Conservation (phyloP, 169 alveolate species). For the Plasmodium berghei region DNA sequence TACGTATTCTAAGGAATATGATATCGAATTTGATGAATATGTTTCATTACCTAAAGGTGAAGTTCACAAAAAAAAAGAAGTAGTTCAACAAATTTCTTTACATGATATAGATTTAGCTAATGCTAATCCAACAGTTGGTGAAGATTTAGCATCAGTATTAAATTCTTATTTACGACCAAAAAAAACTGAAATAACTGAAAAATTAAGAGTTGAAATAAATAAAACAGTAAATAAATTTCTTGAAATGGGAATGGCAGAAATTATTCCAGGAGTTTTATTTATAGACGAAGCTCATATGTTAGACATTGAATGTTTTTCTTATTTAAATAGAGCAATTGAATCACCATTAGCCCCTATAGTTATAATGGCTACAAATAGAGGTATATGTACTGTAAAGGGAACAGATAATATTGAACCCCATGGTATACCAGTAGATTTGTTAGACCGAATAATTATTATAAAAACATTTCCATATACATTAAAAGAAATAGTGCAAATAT, state of each 20-base stretch:
- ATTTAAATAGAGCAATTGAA: slow-evolving; percentile 98
- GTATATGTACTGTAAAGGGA: slow-evolving; percentile 97
- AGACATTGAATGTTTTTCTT: slow-evolving; percentile 99
- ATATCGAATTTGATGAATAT: slow-evolving; percentile 99
- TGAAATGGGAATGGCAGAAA: slow-evolving; percentile 99
- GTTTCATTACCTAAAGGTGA: slow-evolving; percentile 99
- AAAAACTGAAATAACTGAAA: slow-evolving; percentile 99
- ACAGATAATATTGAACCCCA: slow-evolving; percentile 98
- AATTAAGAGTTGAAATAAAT: slow-evolving; percentile 98
- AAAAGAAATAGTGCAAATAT: slow-evolving; percentile 88
- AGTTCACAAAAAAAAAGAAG: slow-evolving; percentile 99
- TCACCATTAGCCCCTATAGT: slow-evolving; percentile 98
- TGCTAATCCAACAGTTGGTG: slow-evolving; percentile 97
- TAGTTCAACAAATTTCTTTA: slow-evolving; percentile 98
- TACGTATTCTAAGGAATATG: slow-evolving; percentile 98
- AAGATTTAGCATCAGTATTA: slow-evolving; percentile 96
- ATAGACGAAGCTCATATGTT: slow-evolving; percentile 99
- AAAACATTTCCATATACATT: slow-evolving; percentile 96
- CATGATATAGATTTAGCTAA: slow-evolving; percentile 99
- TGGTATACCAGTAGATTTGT: slow-evolving; percentile 99
- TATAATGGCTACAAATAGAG: slow-evolving; percentile 99
- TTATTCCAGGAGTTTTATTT: slow-evolving; percentile 99
- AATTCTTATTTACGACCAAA: slow-evolving; percentile 97
- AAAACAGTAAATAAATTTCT: slow-evolving; percentile 98
- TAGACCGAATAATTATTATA: slow-evolving; percentile 98